Evolutionary conservation across 139 green algal genomes (phyloP).

Genomic region (Microglena sp.): DNA sequence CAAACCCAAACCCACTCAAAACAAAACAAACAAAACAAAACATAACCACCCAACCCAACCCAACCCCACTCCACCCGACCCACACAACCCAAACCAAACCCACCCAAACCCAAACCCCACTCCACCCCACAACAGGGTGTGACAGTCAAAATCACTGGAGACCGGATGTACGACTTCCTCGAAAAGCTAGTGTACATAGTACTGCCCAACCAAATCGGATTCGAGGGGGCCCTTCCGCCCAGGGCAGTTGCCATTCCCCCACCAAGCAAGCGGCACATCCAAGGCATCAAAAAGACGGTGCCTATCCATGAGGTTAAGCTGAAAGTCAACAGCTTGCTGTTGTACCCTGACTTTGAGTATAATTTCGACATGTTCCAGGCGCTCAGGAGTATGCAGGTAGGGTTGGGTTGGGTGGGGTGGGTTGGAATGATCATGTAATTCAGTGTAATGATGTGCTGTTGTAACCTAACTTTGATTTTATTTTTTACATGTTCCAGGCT

Average conservation of each 20-base stretch:
- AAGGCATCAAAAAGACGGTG: background rate
- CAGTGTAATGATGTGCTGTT: too few relatives aligned
- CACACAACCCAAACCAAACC: too few relatives aligned
- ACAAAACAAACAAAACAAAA: too few relatives aligned
- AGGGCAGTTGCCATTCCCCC: conserved; percentile 5
- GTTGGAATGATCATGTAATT: too few relatives aligned
- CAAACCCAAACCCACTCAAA: too few relatives aligned
- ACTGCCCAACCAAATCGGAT: conserved; percentile 28
- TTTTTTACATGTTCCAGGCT: too few relatives aligned
- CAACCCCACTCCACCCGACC: too few relatives aligned
- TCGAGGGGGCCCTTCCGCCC: background rate
- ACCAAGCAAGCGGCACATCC: background rate
- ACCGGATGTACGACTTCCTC: conserved; percentile 13
- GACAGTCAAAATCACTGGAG: conserved; percentile 9
- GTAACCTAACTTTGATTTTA: too few relatives aligned
- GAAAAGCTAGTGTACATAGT: conserved; percentile 33
- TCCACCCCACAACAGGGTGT: conserved; percentile 16
- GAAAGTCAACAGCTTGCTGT: conserved; percentile 25
- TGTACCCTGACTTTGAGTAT: conserved; percentile 30
- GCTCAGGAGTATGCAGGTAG: conserved; percentile 22
- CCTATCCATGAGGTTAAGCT: conserved; percentile 17
- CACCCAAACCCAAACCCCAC: too few relatives aligned
- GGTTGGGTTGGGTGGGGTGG: background rate
- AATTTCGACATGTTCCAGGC: conserved; percentile 33
- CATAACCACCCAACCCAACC: too few relatives aligned